These are phyloP conservation scores for Taxillus chinensis DNA, from an alignment of 164 flowering plant genomes.

Conservation along the genomic window DNA sequence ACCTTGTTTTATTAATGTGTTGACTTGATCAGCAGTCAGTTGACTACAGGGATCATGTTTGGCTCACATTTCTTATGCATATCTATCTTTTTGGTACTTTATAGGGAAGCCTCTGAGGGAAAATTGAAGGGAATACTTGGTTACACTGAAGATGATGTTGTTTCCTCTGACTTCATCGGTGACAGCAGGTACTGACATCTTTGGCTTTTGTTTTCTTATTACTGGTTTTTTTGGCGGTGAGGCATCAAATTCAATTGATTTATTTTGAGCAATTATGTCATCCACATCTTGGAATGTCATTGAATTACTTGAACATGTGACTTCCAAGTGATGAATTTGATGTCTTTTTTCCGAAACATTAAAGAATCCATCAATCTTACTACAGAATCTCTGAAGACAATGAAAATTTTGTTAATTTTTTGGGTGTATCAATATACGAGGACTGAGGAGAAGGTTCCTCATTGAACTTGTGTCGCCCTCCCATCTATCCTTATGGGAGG, in stretches of 20 bases:
- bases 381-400: too few relatives aligned
- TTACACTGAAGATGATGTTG: constrained; percentile 64
- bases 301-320: too few relatives aligned
- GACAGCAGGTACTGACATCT: constrained; percentile 43
- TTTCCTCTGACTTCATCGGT: constrained; percentile 66
- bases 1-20: neutral
- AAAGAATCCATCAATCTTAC: too few relatives aligned
- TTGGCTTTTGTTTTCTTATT: neutral
- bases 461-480: too few relatives aligned
- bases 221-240: neutral
- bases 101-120: constrained; percentile 70
- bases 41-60: neutral
- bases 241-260: neutral
- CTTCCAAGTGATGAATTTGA: too few relatives aligned
- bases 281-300: too few relatives aligned
- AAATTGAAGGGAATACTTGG: constrained; percentile 69
- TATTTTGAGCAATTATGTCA: too few relatives aligned
- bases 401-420: too few relatives aligned
- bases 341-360: too few relatives aligned
- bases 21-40: neutral
- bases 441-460: too few relatives aligned
- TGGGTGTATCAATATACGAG: too few relatives aligned
- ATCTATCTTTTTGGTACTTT: neutral
- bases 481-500: too few relatives aligned
- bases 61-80: neutral